These are phyloP conservation scores for Polychytrium aggregatum DNA, from an alignment of 192 early-diverging fungal genomes.

Conservation along the genomic window DNA sequence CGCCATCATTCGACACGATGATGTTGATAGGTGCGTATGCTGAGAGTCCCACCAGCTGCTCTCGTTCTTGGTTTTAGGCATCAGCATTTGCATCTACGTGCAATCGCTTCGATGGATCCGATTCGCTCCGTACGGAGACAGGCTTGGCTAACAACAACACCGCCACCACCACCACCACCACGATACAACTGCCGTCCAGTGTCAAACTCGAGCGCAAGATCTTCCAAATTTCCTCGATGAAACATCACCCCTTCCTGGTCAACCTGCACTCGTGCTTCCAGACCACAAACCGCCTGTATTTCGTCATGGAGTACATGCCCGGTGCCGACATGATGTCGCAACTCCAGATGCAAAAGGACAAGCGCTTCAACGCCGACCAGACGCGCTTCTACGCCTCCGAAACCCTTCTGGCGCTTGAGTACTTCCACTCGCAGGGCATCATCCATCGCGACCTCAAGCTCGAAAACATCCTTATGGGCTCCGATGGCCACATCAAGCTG, in stretches of 20 bases:
- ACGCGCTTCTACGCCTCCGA: constrained; percentile 97
- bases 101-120: no score
- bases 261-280: constrained; percentile 95
- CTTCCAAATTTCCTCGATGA: constrained; percentile 76
- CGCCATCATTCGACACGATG: constrained; percentile 95
- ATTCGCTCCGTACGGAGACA: no score
- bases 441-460: constrained; percentile 27
- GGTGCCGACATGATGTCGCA: constrained; percentile 98
- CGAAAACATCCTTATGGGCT: constrained; percentile 20
- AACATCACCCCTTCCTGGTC: constrained; percentile 88
- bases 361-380: constrained; percentile 78
- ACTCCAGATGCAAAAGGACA: constrained; percentile 81
- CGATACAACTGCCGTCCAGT: neutral
- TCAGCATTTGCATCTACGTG: no score
- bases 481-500: constrained; percentile 37
- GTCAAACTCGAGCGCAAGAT: constrained; percentile 70
- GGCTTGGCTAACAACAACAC: no score
- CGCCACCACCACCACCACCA: neutral
- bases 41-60: no score
- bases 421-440: constrained; percentile 47
- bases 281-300: constrained; percentile 81
- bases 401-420: constrained; percentile 54
- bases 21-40: constrained; percentile 63
- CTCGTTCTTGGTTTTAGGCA: no score
- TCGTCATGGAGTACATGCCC: constrained; percentile 96